Evolutionary conservation across 2,329 filamentous ascomycete species (phyloP), one percentile per base, ranked within the genome.

Genomic region (Neonectria coccinea): DNA sequence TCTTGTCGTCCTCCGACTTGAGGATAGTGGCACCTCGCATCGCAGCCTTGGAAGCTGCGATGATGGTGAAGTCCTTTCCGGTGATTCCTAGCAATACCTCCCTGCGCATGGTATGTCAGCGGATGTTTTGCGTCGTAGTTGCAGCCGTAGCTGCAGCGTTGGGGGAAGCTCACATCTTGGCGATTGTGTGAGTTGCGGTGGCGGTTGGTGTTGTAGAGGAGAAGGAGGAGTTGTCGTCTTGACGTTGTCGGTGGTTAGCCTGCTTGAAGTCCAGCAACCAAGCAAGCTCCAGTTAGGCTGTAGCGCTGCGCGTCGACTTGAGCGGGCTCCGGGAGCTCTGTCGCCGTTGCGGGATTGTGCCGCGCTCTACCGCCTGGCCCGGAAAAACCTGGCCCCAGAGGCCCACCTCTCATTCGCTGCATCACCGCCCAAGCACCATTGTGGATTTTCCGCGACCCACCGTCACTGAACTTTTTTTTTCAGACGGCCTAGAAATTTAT

Each of bases 81-180:
- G 95, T 97, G 81, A 99, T 97, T 77, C 96, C 96, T 74, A 99
- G 88, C 79, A 99, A 88, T 80, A 98, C 93, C 89, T 99, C 96
- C 96, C 94, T 98, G 66, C 29, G 54, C 52, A 36, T 20, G 25
- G 3, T 14, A 20, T 41, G 39, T 74, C 65, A 74, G 70, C 50
- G 55, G 33, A 14, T 36, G n/a, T 39, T 59, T 41, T 25, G 22
- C 36, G 16, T 29, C 14, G 8, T 29, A 11, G 39, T 55, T 18
- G 50, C 31, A 64, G 16, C 45, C 47, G 25, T 31, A 71, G 65
- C 59, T 67, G 31, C 6, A 73, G 58, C 47, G 25, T 61, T n/a
- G 6, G 25, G 27, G 4, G 48, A 45, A 65, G 61, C 70, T 69
- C 59, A 74, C 72, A 74, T 74, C 18, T 73, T 73, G 69, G 61